Percentiles rank a stretch among this genome's conserved stretches.
Evolutionary conservation across 805 yeast species (phyloP).

Genomic region (Starmera caribaea): DNA sequence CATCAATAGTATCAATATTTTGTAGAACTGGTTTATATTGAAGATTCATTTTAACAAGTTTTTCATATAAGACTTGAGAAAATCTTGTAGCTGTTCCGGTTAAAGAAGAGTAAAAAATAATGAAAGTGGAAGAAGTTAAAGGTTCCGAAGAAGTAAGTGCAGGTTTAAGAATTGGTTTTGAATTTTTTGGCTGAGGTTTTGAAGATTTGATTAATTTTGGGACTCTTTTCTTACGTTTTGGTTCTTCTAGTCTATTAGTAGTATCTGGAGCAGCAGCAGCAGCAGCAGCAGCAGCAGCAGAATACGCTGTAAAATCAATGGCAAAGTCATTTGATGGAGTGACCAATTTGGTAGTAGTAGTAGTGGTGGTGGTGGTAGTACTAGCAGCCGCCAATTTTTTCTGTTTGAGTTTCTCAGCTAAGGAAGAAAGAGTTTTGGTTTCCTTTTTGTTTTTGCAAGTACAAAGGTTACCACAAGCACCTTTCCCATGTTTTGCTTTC

Average conservation of each 20-base stretch:
- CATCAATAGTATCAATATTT: slow-evolving; percentile 75
- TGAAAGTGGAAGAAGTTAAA: slow-evolving; percentile 44
- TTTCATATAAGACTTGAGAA: slow-evolving; percentile 40
- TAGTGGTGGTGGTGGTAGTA: slow-evolving; percentile 4
- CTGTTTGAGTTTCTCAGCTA: slow-evolving; percentile 11
- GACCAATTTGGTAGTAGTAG: slow-evolving; percentile 1
- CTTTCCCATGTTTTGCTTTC: slow-evolving; percentile 13
- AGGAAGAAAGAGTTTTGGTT: slow-evolving; percentile 17
- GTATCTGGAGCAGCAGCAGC: too few species aligned
- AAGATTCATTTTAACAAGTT: slow-evolving; percentile 16
- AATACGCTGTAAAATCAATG: too few species aligned
- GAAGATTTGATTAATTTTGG: slow-evolving; percentile 34
- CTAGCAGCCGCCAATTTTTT: slow-evolving; percentile 2
- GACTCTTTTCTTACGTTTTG: slow-evolving; percentile 21
- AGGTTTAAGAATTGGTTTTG: slow-evolving; percentile 13
- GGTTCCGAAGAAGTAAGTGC: slow-evolving; percentile 30
- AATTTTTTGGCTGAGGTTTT: slow-evolving; percentile 6
- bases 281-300: too few species aligned
- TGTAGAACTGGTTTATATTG: slow-evolving; percentile 38
- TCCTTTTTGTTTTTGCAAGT: slow-evolving; percentile 17
- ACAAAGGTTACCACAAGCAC: slow-evolving; percentile 24
- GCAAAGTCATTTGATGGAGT: background rate
- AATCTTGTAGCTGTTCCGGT: slow-evolving; percentile 75
- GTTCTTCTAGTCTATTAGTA: slow-evolving; percentile 4
- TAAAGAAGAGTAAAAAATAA: slow-evolving; percentile 72